phyloP scores from a whole-genome alignment of 345 rosid species.

The Rhodamnia rubescens region DNA sequence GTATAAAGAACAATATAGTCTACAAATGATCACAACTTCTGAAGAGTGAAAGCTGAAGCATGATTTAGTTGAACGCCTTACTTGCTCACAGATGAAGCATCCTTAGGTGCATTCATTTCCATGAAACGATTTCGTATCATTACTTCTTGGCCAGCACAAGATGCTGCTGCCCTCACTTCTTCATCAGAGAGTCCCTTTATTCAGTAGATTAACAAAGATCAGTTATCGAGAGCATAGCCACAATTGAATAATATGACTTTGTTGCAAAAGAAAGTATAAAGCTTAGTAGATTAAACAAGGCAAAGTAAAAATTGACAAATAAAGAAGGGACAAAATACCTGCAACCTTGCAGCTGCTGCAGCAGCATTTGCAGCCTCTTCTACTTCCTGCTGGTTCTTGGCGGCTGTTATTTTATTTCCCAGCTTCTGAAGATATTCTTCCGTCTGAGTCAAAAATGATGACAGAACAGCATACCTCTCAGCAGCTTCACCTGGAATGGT shows the following conservation, averaged over 20 bases:
- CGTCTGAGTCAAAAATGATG: constrained; percentile 94
- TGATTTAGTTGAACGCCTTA: constrained; percentile 19
- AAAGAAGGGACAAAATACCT: constrained; percentile 30
- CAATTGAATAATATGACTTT: not conserved
- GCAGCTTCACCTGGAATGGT: constrained; percentile 82
- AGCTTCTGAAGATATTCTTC: constrained; percentile 92
- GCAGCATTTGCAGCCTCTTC: constrained; percentile 98
- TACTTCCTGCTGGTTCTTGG: constrained; percentile 96
- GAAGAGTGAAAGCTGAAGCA: not conserved
- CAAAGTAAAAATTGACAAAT: not conserved
- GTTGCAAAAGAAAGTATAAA: not conserved
- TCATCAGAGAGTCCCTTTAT: constrained; percentile 94
- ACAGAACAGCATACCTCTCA: constrained; percentile 92
- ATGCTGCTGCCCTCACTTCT: constrained; percentile 88
- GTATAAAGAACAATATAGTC: not conserved
- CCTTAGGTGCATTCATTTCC: constrained; percentile 99
- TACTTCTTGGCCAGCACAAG: constrained; percentile 98
- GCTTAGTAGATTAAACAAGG: not conserved
- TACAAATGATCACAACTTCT: not conserved
- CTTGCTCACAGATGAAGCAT: constrained; percentile 90
- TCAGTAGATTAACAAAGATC: constrained; percentile 1
- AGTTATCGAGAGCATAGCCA: constrained; percentile 6
- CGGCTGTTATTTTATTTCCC: constrained; percentile 87
- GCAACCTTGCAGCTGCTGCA: constrained; percentile 81
- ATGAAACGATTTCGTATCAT: constrained; percentile 80